phyloP scores from a whole-genome alignment of 2,329 filamentous ascomycete species.

The Meredithiella fracta region DNA sequence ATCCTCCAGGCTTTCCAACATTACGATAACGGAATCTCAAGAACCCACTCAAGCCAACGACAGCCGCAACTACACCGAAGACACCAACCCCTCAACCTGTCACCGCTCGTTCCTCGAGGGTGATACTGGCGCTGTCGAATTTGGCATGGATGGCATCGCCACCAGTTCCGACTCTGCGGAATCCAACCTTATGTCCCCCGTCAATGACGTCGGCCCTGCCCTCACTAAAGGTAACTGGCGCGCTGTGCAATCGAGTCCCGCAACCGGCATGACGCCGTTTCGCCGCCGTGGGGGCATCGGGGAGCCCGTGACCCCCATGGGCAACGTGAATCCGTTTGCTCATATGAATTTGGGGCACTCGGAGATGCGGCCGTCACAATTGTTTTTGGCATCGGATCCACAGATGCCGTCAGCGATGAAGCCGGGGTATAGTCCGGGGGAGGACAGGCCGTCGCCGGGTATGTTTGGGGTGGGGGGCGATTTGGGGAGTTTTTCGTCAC shows the following conservation, averaged over 20 bases:
- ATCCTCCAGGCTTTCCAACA: not conserved
- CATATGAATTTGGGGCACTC: conserved; percentile 4
- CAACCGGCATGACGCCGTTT: conserved; percentile 19
- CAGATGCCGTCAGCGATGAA: conserved; percentile 37
- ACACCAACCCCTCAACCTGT: conserved; percentile 15
- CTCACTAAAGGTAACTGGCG: conserved; percentile 26
- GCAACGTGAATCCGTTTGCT: conserved; percentile 32
- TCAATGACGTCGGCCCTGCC: conserved; percentile 21
- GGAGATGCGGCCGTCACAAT: conserved; percentile 25
- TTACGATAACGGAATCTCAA: conserved; percentile 12
- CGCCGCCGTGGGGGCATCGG: conserved; percentile 17
- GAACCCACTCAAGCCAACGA: conserved; percentile 40
- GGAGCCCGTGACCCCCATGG: conserved; percentile 33
- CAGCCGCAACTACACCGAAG: conserved; percentile 36
- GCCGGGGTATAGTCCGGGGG: conserved; percentile 34
- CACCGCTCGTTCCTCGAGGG: conserved; percentile 18
- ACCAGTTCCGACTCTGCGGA: not conserved
- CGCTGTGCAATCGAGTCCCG: conserved; percentile 18
- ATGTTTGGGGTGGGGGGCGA: conserved; percentile 16
- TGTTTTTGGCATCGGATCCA: conserved; percentile 33
- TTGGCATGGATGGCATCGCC: conserved; percentile 18
- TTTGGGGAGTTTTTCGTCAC: not conserved
- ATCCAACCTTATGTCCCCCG: conserved; percentile 22
- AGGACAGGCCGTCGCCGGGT: conserved; percentile 39
- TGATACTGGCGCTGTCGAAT: conserved; percentile 16